A percentile compares a stretch with the other conserved stretches of the same genome.
These are phyloP conservation scores for Aspergillus haitiensis DNA, from an alignment of 495 filamentous ascomycete genomes.

Conservation along the genomic window DNA sequence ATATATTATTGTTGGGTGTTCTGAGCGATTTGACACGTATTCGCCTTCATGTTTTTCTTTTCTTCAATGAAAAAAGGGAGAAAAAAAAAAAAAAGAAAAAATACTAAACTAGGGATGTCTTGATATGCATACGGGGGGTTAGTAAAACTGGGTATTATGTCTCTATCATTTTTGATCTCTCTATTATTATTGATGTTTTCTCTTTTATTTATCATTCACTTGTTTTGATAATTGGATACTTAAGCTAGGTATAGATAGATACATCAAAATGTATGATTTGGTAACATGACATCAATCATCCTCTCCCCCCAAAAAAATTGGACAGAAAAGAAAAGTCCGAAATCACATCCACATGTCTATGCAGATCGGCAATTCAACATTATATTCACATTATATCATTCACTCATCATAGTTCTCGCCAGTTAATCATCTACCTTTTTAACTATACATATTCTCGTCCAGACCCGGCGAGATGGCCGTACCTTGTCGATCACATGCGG, in stretches of 20 bases:
- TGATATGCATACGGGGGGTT: too few relatives aligned
- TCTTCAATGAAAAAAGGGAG: background rate
- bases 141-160: background rate
- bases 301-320: background rate
- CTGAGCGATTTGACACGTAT: background rate
- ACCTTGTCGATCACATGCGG: conserved; percentile 12
- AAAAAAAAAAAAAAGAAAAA: too few relatives aligned
- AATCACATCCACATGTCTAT: background rate
- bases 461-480: background rate
- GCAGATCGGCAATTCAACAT: background rate
- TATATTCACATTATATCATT: background rate
- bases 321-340: too few relatives aligned
- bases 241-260: conserved; percentile 1
- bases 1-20: background rate
- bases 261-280: background rate
- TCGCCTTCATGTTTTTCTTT: background rate
- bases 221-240: background rate
- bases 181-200: background rate
- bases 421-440: background rate
- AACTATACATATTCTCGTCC: background rate
- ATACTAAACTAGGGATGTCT: too few relatives aligned
- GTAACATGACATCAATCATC: background rate
- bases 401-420: background rate
- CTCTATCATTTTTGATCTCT: background rate
- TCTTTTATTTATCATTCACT: background rate